phyloP scores from a whole-genome alignment of 345 rosid species.

The Citrus inodora region DNA sequence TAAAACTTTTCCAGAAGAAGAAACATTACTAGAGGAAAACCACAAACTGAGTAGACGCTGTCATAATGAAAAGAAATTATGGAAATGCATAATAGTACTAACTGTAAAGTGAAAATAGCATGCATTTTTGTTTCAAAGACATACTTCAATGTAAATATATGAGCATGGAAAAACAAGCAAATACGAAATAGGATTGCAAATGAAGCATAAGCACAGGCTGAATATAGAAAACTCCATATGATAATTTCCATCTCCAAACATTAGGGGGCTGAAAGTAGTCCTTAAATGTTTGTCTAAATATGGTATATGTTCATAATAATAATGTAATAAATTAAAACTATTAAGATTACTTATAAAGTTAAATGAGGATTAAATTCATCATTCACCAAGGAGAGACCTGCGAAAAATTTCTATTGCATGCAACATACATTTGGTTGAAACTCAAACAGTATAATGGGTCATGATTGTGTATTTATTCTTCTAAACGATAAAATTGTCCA shows the following conservation, averaged over 20 bases:
- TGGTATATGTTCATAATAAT: background rate
- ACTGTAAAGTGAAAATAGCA: background rate
- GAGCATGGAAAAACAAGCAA: background rate
- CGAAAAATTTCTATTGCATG: background rate
- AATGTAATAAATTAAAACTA: background rate
- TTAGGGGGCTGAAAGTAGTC: background rate
- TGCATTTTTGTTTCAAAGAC: background rate
- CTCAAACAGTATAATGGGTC: background rate
- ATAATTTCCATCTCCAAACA: slow-evolving; percentile 1
- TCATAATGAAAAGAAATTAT: background rate
- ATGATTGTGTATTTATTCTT: background rate
- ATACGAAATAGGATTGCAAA: background rate
- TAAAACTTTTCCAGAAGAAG: slow-evolving; percentile 9
- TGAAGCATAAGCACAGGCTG: background rate
- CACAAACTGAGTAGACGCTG: background rate
- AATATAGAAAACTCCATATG: background rate
- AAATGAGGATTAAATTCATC: background rate
- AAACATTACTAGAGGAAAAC: background rate
- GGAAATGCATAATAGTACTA: background rate
- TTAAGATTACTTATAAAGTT: background rate
- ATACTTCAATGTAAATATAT: background rate
- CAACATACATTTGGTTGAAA: background rate
- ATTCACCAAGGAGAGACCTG: background rate
- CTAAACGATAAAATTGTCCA: background rate
- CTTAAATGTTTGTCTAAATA: background rate